A percentile compares a stretch with the other conserved stretches of the same genome.
phyloP scores from a whole-genome alignment of 352 stramenopile species.

The Phytophthora palmivora region DNA sequence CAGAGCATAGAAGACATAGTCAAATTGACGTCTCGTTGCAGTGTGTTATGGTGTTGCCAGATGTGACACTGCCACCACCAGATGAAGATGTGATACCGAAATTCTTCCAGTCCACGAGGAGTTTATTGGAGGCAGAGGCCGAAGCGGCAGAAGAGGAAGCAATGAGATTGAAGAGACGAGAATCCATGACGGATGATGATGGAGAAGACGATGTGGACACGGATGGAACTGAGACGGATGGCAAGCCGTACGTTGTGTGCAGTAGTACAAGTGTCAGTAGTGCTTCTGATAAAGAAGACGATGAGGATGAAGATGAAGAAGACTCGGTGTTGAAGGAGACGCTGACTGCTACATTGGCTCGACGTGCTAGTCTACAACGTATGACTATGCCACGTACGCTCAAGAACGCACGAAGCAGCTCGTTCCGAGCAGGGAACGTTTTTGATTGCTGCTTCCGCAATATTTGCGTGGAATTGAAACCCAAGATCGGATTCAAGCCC shows the following conservation, averaged over 20 bases:
- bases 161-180: constrained; percentile 24
- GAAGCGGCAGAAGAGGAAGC: constrained; percentile 23
- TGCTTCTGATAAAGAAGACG: constrained; percentile 42
- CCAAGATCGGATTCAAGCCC: constrained; percentile 86
- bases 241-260: constrained; percentile 26
- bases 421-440: constrained; percentile 61
- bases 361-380: constrained; percentile 16
- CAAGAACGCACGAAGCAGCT: constrained; percentile 42
- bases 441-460: constrained; percentile 89
- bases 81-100: constrained; percentile 52
- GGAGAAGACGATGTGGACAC: constrained; percentile 28
- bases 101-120: constrained; percentile 53
- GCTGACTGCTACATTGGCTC: constrained; percentile 11
- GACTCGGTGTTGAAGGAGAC: constrained; percentile 15
- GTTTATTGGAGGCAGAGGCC: constrained; percentile 31
- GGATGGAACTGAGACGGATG: constrained; percentile 27
- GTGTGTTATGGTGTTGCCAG: constrained; percentile 82
- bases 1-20: constrained; percentile 65
- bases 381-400: constrained; percentile 1
- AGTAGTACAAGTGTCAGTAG: constrained; percentile 43
- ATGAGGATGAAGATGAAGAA: constrained; percentile 34
- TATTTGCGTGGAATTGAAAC: constrained; percentile 90
- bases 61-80: constrained; percentile 73
- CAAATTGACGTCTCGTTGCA: constrained; percentile 78
- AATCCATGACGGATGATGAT: constrained; percentile 44